phyloP scores from a whole-genome alignment of 768 basidiomycete genomes.

The Favolaschia claudopus region DNA sequence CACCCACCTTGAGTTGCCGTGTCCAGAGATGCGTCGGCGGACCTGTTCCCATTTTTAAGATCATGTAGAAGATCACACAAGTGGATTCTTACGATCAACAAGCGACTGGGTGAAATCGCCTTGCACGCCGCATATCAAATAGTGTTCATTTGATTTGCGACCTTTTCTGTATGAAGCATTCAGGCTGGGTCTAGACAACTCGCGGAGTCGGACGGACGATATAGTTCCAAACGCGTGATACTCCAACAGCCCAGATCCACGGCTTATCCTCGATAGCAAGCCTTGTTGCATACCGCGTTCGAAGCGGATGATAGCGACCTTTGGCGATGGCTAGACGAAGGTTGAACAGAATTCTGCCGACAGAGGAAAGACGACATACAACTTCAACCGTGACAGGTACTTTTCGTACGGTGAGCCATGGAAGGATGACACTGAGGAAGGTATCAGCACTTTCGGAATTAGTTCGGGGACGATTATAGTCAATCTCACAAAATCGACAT shows the following conservation, averaged over 20 bases:
- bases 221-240: constrained; percentile 89
- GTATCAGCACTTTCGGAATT: constrained; percentile 14
- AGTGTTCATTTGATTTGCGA: constrained; percentile 74
- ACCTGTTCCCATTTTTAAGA: too few species aligned
- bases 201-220: too few species aligned
- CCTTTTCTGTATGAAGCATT: constrained; percentile 62
- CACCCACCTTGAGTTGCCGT: constrained; percentile 73
- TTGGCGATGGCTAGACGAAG: constrained; percentile 72
- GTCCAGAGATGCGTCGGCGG: constrained; percentile 82
- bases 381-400: constrained; percentile 83
- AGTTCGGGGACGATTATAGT: constrained; percentile 19
- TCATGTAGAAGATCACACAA: too few species aligned
- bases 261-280: constrained; percentile 78
- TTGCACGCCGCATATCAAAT: constrained; percentile 86
- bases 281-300: constrained; percentile 90
- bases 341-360: neutral
- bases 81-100: too few species aligned
- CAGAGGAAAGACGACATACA: constrained; percentile 47
- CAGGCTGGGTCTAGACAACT: neutral
- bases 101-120: constrained; percentile 80
- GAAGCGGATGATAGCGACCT: constrained; percentile 81
- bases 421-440: constrained; percentile 63
- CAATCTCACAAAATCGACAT: constrained; percentile 74
- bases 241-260: constrained; percentile 77
- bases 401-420: constrained; percentile 80